These are phyloP conservation scores for Arabidopsis hybrid DNA, from an alignment of 441 rosid species.

Conservation along the genomic window DNA sequence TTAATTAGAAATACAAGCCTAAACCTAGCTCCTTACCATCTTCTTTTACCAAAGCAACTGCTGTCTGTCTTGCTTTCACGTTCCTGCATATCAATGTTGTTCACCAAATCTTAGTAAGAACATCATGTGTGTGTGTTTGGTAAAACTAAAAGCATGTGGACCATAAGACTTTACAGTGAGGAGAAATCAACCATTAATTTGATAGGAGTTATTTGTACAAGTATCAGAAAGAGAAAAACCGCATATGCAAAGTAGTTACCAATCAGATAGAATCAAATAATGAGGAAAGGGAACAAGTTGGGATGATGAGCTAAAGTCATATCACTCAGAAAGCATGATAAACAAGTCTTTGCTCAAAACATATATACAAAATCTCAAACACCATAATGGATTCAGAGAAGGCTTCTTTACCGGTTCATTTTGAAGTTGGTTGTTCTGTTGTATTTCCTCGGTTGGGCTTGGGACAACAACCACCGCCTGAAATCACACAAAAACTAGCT, in stretches of 20 bases:
- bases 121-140: no score
- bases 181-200: no score
- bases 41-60: no score
- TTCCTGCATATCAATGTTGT: no score
- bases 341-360: neutral
- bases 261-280: neutral
- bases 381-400: neutral
- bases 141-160: no score
- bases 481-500: neutral
- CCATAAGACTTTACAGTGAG: no score
- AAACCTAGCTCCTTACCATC: no score
- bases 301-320: neutral
- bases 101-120: no score
- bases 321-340: slow-evolving; percentile 1
- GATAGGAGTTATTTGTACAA: no score
- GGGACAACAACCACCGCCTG: neutral
- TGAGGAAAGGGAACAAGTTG: neutral
- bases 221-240: neutral
- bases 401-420: neutral
- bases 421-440: neutral
- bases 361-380: neutral
- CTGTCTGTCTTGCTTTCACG: no score
- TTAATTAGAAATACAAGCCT: no score
- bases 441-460: neutral
- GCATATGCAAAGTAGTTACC: neutral